Percentiles rank a stretch among this genome's conserved stretches.
Conservation (phyloP, 2,329 filamentous ascomycete species). For the Aspergillus udagawae region DNA sequence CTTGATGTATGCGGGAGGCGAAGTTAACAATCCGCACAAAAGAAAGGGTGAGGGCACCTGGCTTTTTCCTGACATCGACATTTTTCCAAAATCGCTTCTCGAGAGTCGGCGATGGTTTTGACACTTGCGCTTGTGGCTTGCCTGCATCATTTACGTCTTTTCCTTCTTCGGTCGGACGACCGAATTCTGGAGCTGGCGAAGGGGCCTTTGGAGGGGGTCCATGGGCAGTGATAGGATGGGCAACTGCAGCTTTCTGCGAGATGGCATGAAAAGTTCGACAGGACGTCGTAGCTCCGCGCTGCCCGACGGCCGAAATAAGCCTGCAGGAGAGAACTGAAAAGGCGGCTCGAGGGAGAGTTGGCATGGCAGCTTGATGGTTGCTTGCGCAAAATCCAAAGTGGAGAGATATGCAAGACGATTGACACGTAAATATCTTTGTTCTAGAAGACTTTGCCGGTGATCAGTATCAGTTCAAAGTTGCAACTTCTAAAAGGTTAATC, state of each 20-base stretch:
- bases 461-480: neutral
- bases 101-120: slow-evolving; percentile 41
- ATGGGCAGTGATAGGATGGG: slow-evolving; percentile 55
- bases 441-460: neutral
- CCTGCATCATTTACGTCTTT: slow-evolving; percentile 29
- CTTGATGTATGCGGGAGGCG: neutral
- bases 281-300: slow-evolving; percentile 13
- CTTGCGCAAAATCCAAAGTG: neutral
- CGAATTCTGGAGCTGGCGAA: slow-evolving; percentile 46
- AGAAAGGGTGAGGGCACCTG: slow-evolving; percentile 47
- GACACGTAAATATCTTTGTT: neutral
- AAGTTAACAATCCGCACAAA: neutral
- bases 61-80: slow-evolving; percentile 64
- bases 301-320: slow-evolving; percentile 12
- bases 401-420: neutral
- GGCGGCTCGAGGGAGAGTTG: slow-evolving; percentile 17
- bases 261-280: slow-evolving; percentile 33
- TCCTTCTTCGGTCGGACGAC: slow-evolving; percentile 44
- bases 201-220: slow-evolving; percentile 59
- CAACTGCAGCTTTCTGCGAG: slow-evolving; percentile 45
- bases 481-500: neutral
- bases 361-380: slow-evolving; percentile 13
- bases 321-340: slow-evolving; percentile 16
- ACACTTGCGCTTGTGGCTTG: slow-evolving; percentile 23
- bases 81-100: slow-evolving; percentile 86